Conservation (phyloP, 2,329 filamentous ascomycete species). For the Monosporascus sp. region DNA sequence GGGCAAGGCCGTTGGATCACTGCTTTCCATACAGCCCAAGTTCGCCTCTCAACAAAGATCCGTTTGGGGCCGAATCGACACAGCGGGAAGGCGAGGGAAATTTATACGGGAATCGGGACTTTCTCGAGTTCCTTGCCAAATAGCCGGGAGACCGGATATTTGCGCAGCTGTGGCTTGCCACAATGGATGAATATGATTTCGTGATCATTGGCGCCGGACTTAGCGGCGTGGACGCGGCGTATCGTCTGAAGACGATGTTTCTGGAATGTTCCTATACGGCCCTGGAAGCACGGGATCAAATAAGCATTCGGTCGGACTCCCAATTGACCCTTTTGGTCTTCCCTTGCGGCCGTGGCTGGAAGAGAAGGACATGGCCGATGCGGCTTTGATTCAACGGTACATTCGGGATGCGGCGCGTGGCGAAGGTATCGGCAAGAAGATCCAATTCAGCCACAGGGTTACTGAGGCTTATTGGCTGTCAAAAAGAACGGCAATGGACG, state of each 20-base stretch:
- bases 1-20: too few species aligned
- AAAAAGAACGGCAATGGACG: conserved; percentile 47
- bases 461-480: conserved; percentile 50
- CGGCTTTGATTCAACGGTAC: conserved; percentile 47
- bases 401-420: conserved; percentile 46
- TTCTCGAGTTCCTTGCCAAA: background rate
- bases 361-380: conserved; percentile 21
- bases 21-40: too few species aligned
- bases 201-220: conserved; percentile 54
- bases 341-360: conserved; percentile 56
- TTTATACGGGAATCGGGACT: too few species aligned
- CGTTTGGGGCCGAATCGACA: too few species aligned
- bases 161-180: background rate
- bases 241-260: conserved; percentile 56
- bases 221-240: conserved; percentile 69
- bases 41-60: too few species aligned
- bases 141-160: background rate
- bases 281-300: conserved; percentile 59
- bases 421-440: conserved; percentile 49
- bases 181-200: conserved; percentile 36
- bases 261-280: conserved; percentile 58
- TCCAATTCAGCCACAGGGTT: conserved; percentile 48
- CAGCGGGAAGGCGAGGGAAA: too few species aligned
- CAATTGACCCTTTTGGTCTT: conserved; percentile 61
- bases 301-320: conserved; percentile 67